Percentiles rank a stretch among this genome's conserved stretches.
These are phyloP conservation scores for Thermomucor indicae-seudaticae DNA, from an alignment of 371 early-diverging fungal species.

Conservation along the genomic window DNA sequence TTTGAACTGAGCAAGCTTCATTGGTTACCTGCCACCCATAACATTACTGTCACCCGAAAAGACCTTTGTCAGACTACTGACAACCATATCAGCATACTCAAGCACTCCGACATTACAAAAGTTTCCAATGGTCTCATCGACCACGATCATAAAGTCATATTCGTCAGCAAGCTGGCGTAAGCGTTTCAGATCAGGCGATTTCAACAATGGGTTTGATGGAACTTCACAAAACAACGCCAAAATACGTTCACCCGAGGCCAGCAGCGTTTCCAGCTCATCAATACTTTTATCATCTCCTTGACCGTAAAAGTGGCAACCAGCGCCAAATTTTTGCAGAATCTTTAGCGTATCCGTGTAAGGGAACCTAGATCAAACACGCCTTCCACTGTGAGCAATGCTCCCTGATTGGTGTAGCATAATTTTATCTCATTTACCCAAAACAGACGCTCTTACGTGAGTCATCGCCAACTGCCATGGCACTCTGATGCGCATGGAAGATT, in stretches of 20 bases:
- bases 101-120: constrained; percentile 82
- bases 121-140: constrained; percentile 95
- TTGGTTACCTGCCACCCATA: constrained; percentile 93
- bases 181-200: constrained; percentile 72
- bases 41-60: constrained; percentile 95
- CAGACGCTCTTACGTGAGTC: constrained; percentile 72
- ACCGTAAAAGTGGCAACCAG: constrained; percentile 84
- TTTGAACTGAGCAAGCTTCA: neutral
- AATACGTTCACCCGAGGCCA: constrained; percentile 58
- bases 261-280: constrained; percentile 59
- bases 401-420: neutral
- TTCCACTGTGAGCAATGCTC: neutral
- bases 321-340: constrained; percentile 90
- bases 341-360: constrained; percentile 95
- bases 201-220: constrained; percentile 91
- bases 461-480: constrained; percentile 47
- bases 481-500: constrained; percentile 80
- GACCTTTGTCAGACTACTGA: constrained; percentile 90
- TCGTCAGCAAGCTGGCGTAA: constrained; percentile 73
- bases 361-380: constrained; percentile 50
- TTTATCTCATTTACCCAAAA: constrained; percentile 69
- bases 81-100: constrained; percentile 82
- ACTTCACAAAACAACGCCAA: constrained; percentile 88
- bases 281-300: constrained; percentile 73
- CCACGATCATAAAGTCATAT: constrained; percentile 74